Conservation (phyloP, 257 asterid genomes). For the Nicotiana obtusifolia region DNA sequence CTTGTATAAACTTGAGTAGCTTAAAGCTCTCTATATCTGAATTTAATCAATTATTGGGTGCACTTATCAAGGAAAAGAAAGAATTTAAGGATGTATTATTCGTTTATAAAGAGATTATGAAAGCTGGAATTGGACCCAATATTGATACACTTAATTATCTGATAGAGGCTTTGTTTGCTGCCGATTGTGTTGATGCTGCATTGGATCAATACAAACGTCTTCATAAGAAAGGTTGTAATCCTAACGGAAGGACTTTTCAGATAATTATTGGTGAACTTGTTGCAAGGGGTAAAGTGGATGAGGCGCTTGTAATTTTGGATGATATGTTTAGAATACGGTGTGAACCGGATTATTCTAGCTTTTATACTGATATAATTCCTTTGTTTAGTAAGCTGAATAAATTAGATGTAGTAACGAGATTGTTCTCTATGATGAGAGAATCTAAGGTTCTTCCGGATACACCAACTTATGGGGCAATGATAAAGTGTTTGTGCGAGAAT, state of each 20-base stretch:
- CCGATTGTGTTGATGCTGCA: slow-evolving; percentile 53
- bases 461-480: slow-evolving; percentile 42
- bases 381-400: slow-evolving; percentile 42
- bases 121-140: slow-evolving; percentile 60
- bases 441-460: slow-evolving; percentile 37
- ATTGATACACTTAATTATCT: slow-evolving; percentile 58
- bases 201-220: slow-evolving; percentile 64
- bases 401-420: slow-evolving; percentile 38
- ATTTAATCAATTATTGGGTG: slow-evolving; percentile 50
- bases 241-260: slow-evolving; percentile 64
- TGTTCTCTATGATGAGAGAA: slow-evolving; percentile 53
- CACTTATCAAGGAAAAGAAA: slow-evolving; percentile 46
- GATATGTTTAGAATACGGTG: slow-evolving; percentile 49
- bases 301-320: slow-evolving; percentile 43
- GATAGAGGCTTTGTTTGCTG: slow-evolving; percentile 65
- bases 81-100: slow-evolving; percentile 72
- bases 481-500: slow-evolving; percentile 52
- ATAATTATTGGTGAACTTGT: slow-evolving; percentile 58
- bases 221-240: slow-evolving; percentile 68
- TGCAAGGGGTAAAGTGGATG: slow-evolving; percentile 41
- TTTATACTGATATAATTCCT: slow-evolving; percentile 45
- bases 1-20: slow-evolving; percentile 45
- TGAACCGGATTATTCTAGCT: slow-evolving; percentile 39
- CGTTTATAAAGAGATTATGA: slow-evolving; percentile 82
- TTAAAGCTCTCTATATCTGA: slow-evolving; percentile 41